phyloP scores from a whole-genome alignment of 2,329 filamentous ascomycete genomes.

The Teratosphaeria viscida region DNA sequence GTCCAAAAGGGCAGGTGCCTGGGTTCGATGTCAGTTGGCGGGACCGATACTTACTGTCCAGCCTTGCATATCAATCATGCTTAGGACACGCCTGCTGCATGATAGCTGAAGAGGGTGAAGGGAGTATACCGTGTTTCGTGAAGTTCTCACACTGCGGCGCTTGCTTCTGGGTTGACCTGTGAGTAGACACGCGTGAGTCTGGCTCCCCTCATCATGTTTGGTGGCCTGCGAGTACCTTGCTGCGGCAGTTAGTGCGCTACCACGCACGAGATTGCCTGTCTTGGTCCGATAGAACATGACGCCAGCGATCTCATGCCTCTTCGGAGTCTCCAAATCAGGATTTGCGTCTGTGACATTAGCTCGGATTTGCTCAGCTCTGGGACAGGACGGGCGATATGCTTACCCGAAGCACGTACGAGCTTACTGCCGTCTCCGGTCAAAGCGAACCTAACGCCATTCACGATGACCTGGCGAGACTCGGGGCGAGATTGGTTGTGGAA shows the following conservation, averaged over 20 bases:
- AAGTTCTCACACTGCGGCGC: constrained; percentile 23
- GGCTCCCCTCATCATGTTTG: not conserved
- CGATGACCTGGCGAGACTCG: constrained; percentile 47
- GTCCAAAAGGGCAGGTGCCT: constrained; percentile 82
- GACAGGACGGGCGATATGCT: constrained; percentile 21
- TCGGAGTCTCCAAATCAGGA: constrained; percentile 51
- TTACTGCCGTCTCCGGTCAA: constrained; percentile 73
- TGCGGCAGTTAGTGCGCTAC: constrained; percentile 5
- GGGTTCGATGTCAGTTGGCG: constrained; percentile 15
- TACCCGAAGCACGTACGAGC: constrained; percentile 63
- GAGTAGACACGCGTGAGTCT: not conserved
- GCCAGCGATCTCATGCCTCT: constrained; percentile 59
- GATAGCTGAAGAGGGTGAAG: constrained; percentile 2
- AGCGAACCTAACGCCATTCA: constrained; percentile 64
- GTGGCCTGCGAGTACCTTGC: constrained; percentile 16
- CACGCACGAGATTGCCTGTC: constrained; percentile 71
- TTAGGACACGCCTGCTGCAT: not conserved
- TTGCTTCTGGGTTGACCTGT: constrained; percentile 3
- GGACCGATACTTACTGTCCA: constrained; percentile 12
- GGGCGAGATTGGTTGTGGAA: not conserved
- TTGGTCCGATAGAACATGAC: constrained; percentile 80
- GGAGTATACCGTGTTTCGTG: constrained; percentile 23
- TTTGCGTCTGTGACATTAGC: constrained; percentile 15
- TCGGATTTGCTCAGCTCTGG: not conserved
- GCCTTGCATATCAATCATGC: constrained; percentile 5